Evolutionary conservation across 129 eudicot species (phyloP).

Genomic region (Saposhnikovia divaricata): DNA sequence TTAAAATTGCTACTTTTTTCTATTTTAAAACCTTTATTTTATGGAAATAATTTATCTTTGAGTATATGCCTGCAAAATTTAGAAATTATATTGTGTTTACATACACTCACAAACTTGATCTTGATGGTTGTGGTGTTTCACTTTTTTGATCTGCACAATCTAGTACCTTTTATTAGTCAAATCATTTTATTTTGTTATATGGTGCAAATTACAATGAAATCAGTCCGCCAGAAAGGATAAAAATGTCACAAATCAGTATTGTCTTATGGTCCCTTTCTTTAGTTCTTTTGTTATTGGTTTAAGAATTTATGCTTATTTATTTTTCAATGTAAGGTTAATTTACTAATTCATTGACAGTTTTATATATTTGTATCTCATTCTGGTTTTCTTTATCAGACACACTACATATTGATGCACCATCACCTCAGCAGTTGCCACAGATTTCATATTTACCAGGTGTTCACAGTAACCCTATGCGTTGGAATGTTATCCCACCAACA

Average conservation of each 20-base stretch:
- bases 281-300: background rate
- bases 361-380: background rate
- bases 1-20: background rate
- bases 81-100: background rate
- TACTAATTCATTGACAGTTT: background rate
- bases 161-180: background rate
- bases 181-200: background rate
- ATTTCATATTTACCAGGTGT: constrained; percentile 49
- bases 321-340: background rate
- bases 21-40: background rate
- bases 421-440: constrained; percentile 67
- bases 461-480: constrained; percentile 32
- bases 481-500: constrained; percentile 44
- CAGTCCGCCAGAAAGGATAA: background rate
- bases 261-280: background rate
- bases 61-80: background rate
- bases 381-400: background rate
- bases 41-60: background rate
- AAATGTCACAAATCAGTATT: background rate
- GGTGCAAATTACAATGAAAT: background rate
- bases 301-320: background rate
- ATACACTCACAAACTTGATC: background rate
- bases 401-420: constrained; percentile 7
- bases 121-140: background rate
- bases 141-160: background rate